phyloP scores from a whole-genome alignment of 148 eudicot species.

The Euryodendron excelsum region DNA sequence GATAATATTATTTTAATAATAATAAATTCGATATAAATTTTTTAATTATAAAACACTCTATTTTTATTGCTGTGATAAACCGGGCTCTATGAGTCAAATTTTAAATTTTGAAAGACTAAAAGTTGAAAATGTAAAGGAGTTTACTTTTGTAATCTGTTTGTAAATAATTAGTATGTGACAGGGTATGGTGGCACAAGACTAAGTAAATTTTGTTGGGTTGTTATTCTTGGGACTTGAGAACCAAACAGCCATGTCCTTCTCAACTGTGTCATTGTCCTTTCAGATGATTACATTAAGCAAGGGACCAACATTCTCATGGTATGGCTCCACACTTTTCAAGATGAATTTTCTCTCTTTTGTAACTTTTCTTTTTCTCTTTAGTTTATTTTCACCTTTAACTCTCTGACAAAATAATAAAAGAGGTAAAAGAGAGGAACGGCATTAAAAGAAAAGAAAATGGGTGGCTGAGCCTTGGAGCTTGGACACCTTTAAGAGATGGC shows the following conservation, averaged over 20 bases:
- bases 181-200: too few species aligned
- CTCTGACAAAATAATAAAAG: background rate
- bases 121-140: too few species aligned
- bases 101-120: too few species aligned
- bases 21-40: too few species aligned
- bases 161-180: too few species aligned
- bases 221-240: slow-evolving; percentile 11
- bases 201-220: background rate
- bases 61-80: too few species aligned
- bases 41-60: too few species aligned
- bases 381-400: background rate
- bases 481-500: slow-evolving; percentile 32
- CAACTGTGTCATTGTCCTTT: slow-evolving; percentile 34
- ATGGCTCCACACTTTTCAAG: slow-evolving; percentile 32
- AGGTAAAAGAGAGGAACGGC: slow-evolving; percentile 6
- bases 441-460: slow-evolving; percentile 14
- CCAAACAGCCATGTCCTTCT: slow-evolving; percentile 25
- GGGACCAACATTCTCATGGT: slow-evolving; percentile 70
- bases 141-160: too few species aligned
- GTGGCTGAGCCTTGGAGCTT: slow-evolving; percentile 8
- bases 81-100: too few species aligned
- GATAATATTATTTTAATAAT: too few species aligned
- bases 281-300: slow-evolving; percentile 26
- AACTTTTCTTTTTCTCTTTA: background rate
- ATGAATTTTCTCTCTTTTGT: background rate